Evolutionary conservation across 345 rosid species (phyloP), one percentile per base, ranked within the genome.

Genomic region (Acer saccharum): DNA sequence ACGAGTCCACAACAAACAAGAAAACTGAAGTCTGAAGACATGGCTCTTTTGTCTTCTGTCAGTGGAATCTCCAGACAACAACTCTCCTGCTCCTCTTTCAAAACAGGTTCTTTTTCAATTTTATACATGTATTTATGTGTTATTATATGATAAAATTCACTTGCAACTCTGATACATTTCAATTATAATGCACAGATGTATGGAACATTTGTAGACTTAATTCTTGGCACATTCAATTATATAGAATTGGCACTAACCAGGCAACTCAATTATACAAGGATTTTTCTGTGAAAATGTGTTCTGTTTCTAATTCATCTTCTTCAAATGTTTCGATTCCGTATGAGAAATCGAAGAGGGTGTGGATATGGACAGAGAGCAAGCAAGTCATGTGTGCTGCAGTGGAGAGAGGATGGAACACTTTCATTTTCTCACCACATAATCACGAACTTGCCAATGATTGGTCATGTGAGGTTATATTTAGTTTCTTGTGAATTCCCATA

Each of bases 401-500:
- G 7, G 97, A 93, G 84, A 87, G 97, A 75, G 98, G 98, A 1
- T 95, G 98, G 98, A 93, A 85, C 82, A 93, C 94, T 18, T 88
- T 95, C 84, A 1, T 93, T 55, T 93, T 90, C 86, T 68, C 84
- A 43, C 76, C 86, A 13, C 64, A 81, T 44, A 80, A 76, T 79
- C 85, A 74, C 60, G 60, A 86, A 68, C 93, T 93, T 71, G 94
- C 91, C 3, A n/a, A 44, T 64, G 90, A 89, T 16, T 95, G 98
- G 97, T 95, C 97, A 68, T 85, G 98, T 95, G 85, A 77, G 18
- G 65, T 73, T 74, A 65, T 73, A 27, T 76, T 54, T 9, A 66
- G 41, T 58, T 72, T 35, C 12, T 74, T 69, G 7, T 65, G 54
- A 54, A 6, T 63, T 50, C 69, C 43, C 72, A 75, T 20, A 6